Conservation (phyloP, 345 rosid genomes). For the Acer negundo region DNA sequence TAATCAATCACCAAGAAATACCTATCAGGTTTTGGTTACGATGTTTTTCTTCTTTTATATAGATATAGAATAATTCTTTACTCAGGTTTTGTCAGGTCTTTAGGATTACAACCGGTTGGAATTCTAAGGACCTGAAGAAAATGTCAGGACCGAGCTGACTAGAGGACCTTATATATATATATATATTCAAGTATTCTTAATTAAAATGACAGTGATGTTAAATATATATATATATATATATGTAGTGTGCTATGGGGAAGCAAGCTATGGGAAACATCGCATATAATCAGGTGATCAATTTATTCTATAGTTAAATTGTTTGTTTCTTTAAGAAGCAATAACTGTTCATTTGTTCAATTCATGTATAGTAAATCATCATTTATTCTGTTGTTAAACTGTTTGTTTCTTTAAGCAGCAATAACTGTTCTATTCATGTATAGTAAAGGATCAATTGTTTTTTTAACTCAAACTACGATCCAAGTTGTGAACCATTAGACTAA, state of each 20-base stretch:
- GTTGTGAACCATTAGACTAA: no score
- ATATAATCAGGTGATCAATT: conserved; percentile 75
- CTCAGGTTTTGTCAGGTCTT: no score
- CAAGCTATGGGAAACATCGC: conserved; percentile 99
- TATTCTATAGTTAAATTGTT: conserved; percentile 8
- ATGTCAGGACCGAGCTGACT: no score
- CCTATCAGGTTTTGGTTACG: conserved; percentile 75
- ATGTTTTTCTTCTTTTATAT: conserved; percentile 5
- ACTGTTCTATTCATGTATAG: no score
- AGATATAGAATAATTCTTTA: no score
- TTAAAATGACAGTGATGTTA: conserved; percentile 2
- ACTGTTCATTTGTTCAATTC: neutral
- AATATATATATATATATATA: neutral
- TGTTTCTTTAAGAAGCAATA: conserved; percentile 10
- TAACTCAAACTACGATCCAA: no score
- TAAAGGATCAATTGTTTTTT: no score
- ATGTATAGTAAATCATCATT: no score
- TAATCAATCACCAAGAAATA: conserved; percentile 98
- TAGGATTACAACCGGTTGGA: no score
- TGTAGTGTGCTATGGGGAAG: conserved; percentile 98
- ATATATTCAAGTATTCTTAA: neutral
- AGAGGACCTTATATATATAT: neutral
- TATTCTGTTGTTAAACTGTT: no score
- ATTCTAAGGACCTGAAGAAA: no score
- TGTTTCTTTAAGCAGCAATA: no score